phyloP scores from a whole-genome alignment of 257 asterid genomes.

The Forsythia suspensa region DNA sequence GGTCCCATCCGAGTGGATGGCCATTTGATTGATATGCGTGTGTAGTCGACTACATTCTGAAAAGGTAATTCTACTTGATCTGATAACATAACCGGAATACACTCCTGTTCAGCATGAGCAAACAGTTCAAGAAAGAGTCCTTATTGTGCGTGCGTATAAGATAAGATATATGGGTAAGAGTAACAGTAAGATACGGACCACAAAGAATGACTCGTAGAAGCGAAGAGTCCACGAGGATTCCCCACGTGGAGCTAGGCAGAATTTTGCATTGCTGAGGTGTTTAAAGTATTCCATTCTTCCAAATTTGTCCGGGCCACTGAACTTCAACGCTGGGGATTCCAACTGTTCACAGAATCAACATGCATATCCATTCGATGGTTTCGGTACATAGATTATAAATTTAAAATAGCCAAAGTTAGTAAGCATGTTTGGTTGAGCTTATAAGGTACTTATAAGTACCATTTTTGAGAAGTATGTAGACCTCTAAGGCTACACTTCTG shows the following conservation, averaged over 20 bases:
- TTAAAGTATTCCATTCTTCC: constrained; percentile 77
- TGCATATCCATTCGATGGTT: constrained; percentile 40
- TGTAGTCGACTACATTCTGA: constrained; percentile 72
- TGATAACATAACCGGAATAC: constrained; percentile 91
- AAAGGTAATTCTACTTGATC: constrained; percentile 90
- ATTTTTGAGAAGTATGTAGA: background rate
- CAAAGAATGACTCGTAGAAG: constrained; percentile 93
- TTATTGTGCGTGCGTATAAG: background rate
- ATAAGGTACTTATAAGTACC: background rate
- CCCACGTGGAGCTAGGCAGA: constrained; percentile 96
- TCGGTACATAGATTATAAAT: constrained; percentile 17
- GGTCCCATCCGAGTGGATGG: constrained; percentile 77
- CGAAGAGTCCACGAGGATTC: constrained; percentile 99
- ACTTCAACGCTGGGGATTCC: constrained; percentile 98
- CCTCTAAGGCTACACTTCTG: background rate
- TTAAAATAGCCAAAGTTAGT: background rate
- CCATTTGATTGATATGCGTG: constrained; percentile 87
- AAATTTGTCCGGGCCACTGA: constrained; percentile 84
- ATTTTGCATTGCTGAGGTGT: constrained; percentile 91
- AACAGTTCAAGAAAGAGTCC: constrained; percentile 14
- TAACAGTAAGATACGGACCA: constrained; percentile 48
- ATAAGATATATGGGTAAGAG: background rate
- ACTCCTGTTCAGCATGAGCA: constrained; percentile 64
- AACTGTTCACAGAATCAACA: constrained; percentile 78
- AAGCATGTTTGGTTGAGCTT: background rate